Evolutionary conservation across 768 basidiomycete genomes (phyloP), one percentile per base, ranked within the genome.

Genomic region (Phylloporus arenicola): DNA sequence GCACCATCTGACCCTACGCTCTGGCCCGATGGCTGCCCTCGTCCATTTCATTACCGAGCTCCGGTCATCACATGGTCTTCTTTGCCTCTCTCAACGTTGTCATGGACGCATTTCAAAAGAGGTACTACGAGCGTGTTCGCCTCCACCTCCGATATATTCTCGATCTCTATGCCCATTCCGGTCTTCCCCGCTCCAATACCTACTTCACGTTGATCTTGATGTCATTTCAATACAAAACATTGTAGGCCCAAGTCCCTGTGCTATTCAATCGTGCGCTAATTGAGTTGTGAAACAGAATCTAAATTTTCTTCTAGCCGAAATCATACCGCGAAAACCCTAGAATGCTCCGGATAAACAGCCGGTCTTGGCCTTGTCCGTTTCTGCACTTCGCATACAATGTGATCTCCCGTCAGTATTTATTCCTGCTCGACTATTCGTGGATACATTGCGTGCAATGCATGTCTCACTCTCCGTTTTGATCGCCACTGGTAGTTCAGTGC

Each of bases 381-480:
- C 24, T 16, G 19, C 13, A 2, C 39, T 54, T 19, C 37, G 41
- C 43, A 40, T 45, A 37, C 43, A 33, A 41, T 38, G 4, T 53
- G 22, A 51, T 44, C 37, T 30, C 40, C 19, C 58, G 85, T 38
- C 19, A 10, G 87, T 82, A 7, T 83, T 88, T n/a, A n/a, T n/a
- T n/a, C 58, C 68, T 88, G 55, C 70, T 86, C 30, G 88, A 88
- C 66, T 83, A 83, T 59, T 82, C 84, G 1, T 88, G 86, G 86
- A 64, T 80, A 17, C 83, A 89, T 67, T 77, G 63, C 42, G 53
- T 88, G 49, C 79, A 49, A 86, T 80, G 86, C 85, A 55, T 49
- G 76, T 73, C 35, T 47, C 43, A 45, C 51, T 45, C 44, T 47
- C 48, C 42, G 31, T 51, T 57, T n/a, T 31, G 25, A 48, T 50